Evolutionary conservation across 2,329 filamentous ascomycete genomes (phyloP), one percentile per base, ranked within the genome.

Genomic region (Colletotrichum karsti): DNA sequence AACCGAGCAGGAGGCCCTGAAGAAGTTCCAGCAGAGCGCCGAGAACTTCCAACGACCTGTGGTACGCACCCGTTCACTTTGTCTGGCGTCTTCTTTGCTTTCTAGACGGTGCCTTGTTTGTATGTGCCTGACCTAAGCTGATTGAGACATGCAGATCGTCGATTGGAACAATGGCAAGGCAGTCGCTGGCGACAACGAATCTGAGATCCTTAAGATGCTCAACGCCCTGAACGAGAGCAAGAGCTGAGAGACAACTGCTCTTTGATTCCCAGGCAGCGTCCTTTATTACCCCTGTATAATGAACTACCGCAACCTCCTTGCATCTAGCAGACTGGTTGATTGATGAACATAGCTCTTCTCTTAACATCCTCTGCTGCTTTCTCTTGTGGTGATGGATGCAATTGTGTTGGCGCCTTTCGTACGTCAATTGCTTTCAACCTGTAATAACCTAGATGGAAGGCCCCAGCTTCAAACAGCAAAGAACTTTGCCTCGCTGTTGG

Each of bases 151-250:
- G 28, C 70, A 86, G 87, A 82, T 92, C 66, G 95, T 98, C 58
- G 95, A 98, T 78, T 98, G 96, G 96, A 93, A 92, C 77, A 95
- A 95, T 78, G 96, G 95, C 71, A 92, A 90, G 78, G 95, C 91
- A 51, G 84, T 92, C 82, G 83, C 89, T 26, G 93, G 93, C 20
- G 93, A 93, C 56, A 91, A 92, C 71, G 91, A 97, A 83, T 97
- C 94, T 15, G 92, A 95, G 82, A 98, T 98, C 69, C 81, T 97
- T 76, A 94, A 92, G 81, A 85, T 97, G 80, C 80, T 98, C 58
- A 88, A 90, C 66, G 84, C 88, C 64, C 78, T 89, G 61, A 83
- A 82, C 69, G 77, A 13, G 12, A 55, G 39, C 28, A 64, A 67
- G 53, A 64, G 39, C 64, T 67, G 44, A 67, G 18, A 41, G 24